A percentile compares a stretch with the other conserved stretches of the same genome.
These are phyloP conservation scores for Mallotus repandus DNA, from an alignment of 441 rosid genomes.

Conservation along the genomic window DNA sequence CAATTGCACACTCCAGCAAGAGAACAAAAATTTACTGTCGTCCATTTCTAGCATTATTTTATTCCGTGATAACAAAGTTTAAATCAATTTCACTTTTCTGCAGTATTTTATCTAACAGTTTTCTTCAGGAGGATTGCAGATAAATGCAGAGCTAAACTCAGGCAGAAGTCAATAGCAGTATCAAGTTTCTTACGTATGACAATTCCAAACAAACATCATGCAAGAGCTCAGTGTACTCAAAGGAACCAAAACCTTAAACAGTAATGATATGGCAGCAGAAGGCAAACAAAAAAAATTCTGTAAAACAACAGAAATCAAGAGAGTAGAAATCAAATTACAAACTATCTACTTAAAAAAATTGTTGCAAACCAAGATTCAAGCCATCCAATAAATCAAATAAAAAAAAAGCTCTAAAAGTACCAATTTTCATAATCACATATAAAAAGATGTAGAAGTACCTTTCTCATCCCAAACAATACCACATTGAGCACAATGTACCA, in stretches of 20 bases:
- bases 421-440: slow-evolving; percentile 19
- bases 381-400: slow-evolving; percentile 4
- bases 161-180: neutral
- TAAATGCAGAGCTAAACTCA: neutral
- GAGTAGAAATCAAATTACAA: neutral
- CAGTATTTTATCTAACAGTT: neutral
- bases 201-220: neutral
- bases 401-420: slow-evolving; percentile 34
- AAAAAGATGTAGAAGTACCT: slow-evolving; percentile 45
- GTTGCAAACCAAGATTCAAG: neutral
- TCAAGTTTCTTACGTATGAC: neutral
- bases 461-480: slow-evolving; percentile 81
- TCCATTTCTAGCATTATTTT: slow-evolving; percentile 2
- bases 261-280: neutral
- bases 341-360: neutral
- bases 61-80: neutral
- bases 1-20: neutral
- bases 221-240: neutral
- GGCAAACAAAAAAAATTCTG: neutral
- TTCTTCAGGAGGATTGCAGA: neutral
- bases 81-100: neutral
- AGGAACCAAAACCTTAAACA: neutral
- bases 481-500: slow-evolving; percentile 98
- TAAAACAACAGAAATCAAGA: neutral
- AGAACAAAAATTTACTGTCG: neutral